Conservation (phyloP, 1,139 yeast species). For the Hyphopichia pseudoburtonii region DNA sequence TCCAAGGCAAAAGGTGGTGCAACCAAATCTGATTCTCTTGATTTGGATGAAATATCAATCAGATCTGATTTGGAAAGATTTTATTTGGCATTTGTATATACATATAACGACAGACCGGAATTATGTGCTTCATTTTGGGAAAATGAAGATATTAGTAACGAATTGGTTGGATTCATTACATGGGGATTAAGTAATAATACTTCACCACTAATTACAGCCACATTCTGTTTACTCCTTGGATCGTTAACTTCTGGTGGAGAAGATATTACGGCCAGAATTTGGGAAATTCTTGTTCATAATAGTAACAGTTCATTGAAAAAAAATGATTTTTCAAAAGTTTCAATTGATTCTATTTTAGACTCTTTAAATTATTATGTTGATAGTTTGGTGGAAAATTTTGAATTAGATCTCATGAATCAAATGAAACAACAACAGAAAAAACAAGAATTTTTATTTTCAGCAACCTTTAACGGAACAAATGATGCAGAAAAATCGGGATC, state of each 20-base stretch:
- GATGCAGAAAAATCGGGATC: slow-evolving; percentile 14
- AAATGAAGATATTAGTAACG: slow-evolving; percentile 48
- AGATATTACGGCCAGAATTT: slow-evolving; percentile 44
- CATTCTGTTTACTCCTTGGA: slow-evolving; percentile 77
- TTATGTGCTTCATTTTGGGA: slow-evolving; percentile 69
- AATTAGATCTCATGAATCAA: slow-evolving; percentile 34
- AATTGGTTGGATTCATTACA: slow-evolving; percentile 67
- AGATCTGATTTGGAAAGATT: slow-evolving; percentile 87
- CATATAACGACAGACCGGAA: slow-evolving; percentile 62
- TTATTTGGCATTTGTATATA: slow-evolving; percentile 71
- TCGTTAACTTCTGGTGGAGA: slow-evolving; percentile 66
- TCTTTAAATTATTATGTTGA: slow-evolving; percentile 57
- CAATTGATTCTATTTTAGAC: slow-evolving; percentile 61
- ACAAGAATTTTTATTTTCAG: slow-evolving; percentile 37
- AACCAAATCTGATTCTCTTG: slow-evolving; percentile 15
- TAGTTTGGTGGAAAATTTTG: slow-evolving; percentile 47
- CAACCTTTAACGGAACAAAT: slow-evolving; percentile 13
- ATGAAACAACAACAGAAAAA: slow-evolving; percentile 33
- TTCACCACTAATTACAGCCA: slow-evolving; percentile 78
- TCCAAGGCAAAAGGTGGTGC: slow-evolving; percentile 1
- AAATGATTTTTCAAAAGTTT: slow-evolving; percentile 46
- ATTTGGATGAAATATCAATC: slow-evolving; percentile 58
- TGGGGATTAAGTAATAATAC: slow-evolving; percentile 87
- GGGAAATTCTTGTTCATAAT: slow-evolving; percentile 40
- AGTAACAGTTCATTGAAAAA: slow-evolving; percentile 27